These are phyloP conservation scores for Amanita jacksonii DNA, from an alignment of 768 basidiomycete species.

Conservation along the genomic window DNA sequence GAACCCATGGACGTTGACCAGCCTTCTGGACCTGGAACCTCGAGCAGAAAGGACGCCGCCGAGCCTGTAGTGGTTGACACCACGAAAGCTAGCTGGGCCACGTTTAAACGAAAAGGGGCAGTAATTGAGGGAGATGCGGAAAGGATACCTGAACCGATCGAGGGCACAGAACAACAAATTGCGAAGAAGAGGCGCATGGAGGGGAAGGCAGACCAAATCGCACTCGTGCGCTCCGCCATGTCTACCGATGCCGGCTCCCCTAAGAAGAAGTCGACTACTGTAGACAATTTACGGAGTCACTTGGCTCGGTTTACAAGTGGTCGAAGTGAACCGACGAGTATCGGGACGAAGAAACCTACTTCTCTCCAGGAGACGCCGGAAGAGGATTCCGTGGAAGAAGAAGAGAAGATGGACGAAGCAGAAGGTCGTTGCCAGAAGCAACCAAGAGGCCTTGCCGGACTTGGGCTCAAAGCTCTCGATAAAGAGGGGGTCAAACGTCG, in stretches of 20 bases:
- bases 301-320: slow-evolving; percentile 46
- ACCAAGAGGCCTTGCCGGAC: not conserved
- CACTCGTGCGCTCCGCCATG: no score
- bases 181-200: slow-evolving; percentile 9
- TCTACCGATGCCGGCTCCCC: not conserved
- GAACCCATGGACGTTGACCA: slow-evolving; percentile 8
- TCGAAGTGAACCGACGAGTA: slow-evolving; percentile 26
- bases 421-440: not conserved
- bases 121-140: slow-evolving; percentile 1
- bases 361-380: not conserved
- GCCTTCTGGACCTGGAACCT: not conserved
- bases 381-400: not conserved
- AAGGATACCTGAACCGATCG: not conserved
- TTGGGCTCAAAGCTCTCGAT: no score
- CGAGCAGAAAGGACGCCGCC: slow-evolving; percentile 17
- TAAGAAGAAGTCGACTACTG: not conserved
- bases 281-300: slow-evolving; percentile 32
- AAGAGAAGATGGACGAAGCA: not conserved
- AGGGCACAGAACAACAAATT: slow-evolving; percentile 1
- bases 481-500: no score
- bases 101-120: not conserved
- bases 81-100: slow-evolving; percentile 35
- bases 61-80: slow-evolving; percentile 27
- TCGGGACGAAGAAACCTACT: not conserved
- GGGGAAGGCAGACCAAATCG: slow-evolving; percentile 5